Base-by-base conservation (phyloP, 2,329 filamentous ascomycete genomes). In the Teratosphaeria gauchensis region DNA sequence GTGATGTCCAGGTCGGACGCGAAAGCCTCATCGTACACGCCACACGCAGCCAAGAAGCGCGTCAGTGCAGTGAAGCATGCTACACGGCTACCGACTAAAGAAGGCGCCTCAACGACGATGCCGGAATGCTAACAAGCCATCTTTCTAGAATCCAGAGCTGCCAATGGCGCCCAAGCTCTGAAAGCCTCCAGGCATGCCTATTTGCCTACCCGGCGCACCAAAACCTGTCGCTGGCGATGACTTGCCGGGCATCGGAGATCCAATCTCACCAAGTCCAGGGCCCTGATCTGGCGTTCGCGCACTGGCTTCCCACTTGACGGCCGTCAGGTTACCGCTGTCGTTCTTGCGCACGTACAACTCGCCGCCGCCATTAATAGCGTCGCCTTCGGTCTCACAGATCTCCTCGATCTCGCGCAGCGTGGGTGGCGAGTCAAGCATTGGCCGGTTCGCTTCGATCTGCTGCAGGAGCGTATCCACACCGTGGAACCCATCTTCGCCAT, bases 371-470 rank as follows among this genome's bases (percentile, higher is more conserved):
- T 97, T 97, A 60, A 86, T 84, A 1, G 78, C 71, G 67, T 88
- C 95, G 59, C 94, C 94, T 71, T 96, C 90, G 0, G 92, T 96
- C 67, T 97, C 92, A 72, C 89, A 94, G 59, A 95, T 87, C 59
- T 89, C 85, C 46, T 92, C 80, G 66, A 97, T 80, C 67, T 96
- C 92, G 30, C 79, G 80, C 68, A 78, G 84, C 72, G 63, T 68
- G 78, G 72, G 78, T 84, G 66, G 77, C 70, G 79, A 73, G 59
- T 86, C 82, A 57, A 79, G 79, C n/a, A 81, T 75, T 35, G 77
- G 76, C 57, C 85, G 84, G 32, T 89, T 79, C 57, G 83, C 80
- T 9, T 86, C 82, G 65, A 91, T 85, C 67, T 91, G 80, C 32
- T 75, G 77, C 35, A 84, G 78, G 54, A 89, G 80, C 21, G 79